phyloP scores from a whole-genome alignment of 345 rosid genomes.

The Trapa incisa region DNA sequence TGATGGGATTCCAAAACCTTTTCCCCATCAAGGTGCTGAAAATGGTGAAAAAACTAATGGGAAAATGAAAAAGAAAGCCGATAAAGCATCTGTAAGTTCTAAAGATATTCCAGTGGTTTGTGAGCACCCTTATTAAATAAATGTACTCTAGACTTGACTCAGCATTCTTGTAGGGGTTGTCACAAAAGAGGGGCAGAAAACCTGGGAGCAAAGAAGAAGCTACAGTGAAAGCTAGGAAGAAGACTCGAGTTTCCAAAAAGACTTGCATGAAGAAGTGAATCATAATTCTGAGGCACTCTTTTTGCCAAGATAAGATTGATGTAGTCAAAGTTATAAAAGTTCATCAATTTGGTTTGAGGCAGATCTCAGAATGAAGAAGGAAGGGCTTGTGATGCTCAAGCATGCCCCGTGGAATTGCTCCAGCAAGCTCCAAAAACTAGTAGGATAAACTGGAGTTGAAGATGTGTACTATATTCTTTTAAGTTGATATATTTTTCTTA shows the following conservation, averaged over 20 bases:
- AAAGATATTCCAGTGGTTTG: conserved; percentile 2
- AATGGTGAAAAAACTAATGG: conserved; percentile 36
- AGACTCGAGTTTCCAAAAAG: conserved; percentile 33
- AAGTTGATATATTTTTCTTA: neutral
- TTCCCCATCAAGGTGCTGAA: conserved; percentile 36
- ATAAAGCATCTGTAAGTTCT: conserved; percentile 45
- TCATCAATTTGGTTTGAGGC: neutral
- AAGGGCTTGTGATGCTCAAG: neutral
- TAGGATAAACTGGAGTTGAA: neutral
- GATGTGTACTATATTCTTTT: neutral
- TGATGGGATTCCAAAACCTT: conserved; percentile 39
- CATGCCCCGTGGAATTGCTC: neutral
- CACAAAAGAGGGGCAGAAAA: conserved; percentile 46
- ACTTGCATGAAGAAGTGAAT: conserved; percentile 26
- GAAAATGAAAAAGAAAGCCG: conserved; percentile 49
- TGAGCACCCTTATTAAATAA: neutral
- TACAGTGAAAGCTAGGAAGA: conserved; percentile 48
- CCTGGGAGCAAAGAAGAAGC: conserved; percentile 48
- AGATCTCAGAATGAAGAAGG: neutral
- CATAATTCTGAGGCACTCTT: neutral
- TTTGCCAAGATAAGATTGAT: neutral
- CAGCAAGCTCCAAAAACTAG: neutral
- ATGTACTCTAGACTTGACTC: neutral
- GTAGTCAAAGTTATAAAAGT: neutral
- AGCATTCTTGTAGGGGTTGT: conserved; percentile 31